Conservation (phyloP, 371 early-diverging fungal genomes). For the Basidiobolus meristosporus region DNA sequence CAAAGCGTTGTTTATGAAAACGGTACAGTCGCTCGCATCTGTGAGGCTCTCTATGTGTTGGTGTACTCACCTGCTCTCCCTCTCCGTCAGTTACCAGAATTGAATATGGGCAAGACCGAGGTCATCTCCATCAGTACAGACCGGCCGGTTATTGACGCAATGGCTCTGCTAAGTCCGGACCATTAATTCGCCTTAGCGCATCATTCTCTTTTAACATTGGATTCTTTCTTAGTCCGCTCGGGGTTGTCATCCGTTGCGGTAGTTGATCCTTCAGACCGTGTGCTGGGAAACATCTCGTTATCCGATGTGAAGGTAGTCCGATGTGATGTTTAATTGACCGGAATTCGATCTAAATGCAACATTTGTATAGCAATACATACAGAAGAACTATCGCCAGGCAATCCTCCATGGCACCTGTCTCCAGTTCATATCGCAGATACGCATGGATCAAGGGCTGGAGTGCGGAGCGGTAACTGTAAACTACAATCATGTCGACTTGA, state of each 20-base stretch:
- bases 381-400: conserved; percentile 17
- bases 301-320: conserved; percentile 24
- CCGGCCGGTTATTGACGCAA: conserved; percentile 11
- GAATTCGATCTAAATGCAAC: conserved; percentile 1
- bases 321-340: too few relatives aligned
- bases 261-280: conserved; percentile 15
- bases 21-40: too few relatives aligned
- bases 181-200: too few relatives aligned
- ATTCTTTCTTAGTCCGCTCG: conserved; percentile 10
- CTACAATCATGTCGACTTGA: not conserved
- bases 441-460: conserved; percentile 17
- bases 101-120: conserved; percentile 21
- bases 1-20: too few relatives aligned
- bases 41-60: too few relatives aligned
- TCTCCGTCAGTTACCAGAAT: too few relatives aligned
- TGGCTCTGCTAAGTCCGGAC: conserved; percentile 23
- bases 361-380: conserved; percentile 11
- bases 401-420: conserved; percentile 23
- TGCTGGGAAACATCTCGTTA: conserved; percentile 30
- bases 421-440: conserved; percentile 20
- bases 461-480: conserved; percentile 16
- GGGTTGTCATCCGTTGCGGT: conserved; percentile 33
- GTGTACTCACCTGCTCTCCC: too few relatives aligned
- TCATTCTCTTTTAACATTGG: not conserved
- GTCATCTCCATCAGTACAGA: conserved; percentile 16